A percentile compares a stretch with the other conserved stretches of the same genome.
Conservation (phyloP, 2,329 filamentous ascomycete genomes). For the Ascochyta koolunga region DNA sequence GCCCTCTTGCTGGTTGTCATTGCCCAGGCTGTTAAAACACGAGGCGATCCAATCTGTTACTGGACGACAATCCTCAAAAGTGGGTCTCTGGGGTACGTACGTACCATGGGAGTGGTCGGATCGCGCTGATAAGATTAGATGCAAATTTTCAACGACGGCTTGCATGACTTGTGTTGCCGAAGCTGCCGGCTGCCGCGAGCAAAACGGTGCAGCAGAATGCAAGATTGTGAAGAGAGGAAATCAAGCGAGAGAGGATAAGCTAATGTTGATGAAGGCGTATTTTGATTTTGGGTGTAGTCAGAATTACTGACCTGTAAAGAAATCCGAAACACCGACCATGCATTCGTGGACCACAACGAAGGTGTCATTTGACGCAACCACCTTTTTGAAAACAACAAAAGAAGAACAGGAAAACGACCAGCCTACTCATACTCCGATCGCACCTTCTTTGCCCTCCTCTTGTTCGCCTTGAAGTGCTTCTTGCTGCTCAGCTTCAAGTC, state of each 20-base stretch:
- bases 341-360: not conserved
- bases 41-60: conserved; percentile 1
- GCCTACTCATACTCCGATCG: conserved; percentile 47
- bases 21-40: not conserved
- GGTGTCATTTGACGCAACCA: not conserved
- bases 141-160: not conserved
- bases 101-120: conserved; percentile 9
- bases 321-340: conserved; percentile 14
- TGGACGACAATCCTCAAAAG: conserved; percentile 5
- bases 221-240: not conserved
- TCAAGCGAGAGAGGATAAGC: not conserved
- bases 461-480: conserved; percentile 91
- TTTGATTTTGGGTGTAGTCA: conserved; percentile 3
- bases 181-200: not conserved
- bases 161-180: conserved; percentile 10
- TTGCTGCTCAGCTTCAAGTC: conserved; percentile 77
- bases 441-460: conserved; percentile 64
- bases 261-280: not conserved
- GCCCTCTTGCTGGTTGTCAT: not conserved
- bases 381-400: not conserved
- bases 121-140: conserved; percentile 11
- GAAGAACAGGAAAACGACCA: not conserved
- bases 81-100: not conserved
- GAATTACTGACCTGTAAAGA: not conserved
- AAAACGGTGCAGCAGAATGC: not conserved